Evolutionary conservation across 148 eudicot genomes (phyloP).

Genomic region (Nepenthes mirabilis): DNA sequence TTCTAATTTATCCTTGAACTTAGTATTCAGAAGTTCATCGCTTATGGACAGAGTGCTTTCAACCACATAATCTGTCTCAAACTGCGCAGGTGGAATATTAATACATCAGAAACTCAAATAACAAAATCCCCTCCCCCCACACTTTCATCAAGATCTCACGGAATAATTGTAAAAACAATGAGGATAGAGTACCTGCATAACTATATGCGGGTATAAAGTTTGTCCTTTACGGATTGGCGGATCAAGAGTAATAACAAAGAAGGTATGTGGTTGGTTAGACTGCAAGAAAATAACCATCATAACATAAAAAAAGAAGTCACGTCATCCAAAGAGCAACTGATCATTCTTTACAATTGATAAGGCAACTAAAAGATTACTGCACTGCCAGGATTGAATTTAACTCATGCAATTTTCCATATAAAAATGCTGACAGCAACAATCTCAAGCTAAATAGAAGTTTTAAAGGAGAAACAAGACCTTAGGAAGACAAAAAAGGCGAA

Average conservation of each 20-base stretch:
- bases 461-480: slow-evolving; percentile 36
- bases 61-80: slow-evolving; percentile 80
- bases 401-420: not conserved
- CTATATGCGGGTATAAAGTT: slow-evolving; percentile 94
- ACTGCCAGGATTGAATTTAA: not conserved
- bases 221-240: slow-evolving; percentile 99
- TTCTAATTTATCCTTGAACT: slow-evolving; percentile 83
- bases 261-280: slow-evolving; percentile 95
- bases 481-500: slow-evolving; percentile 83
- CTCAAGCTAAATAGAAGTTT: not conserved
- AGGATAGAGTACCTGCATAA: slow-evolving; percentile 61
- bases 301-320: not conserved
- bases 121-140: not conserved
- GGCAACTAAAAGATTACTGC: not conserved
- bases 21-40: slow-evolving; percentile 68
- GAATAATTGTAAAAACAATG: not conserved
- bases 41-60: slow-evolving; percentile 60
- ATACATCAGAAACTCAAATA: not conserved
- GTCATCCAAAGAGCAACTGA: not conserved
- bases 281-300: slow-evolving; percentile 19
- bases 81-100: slow-evolving; percentile 18
- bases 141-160: not conserved
- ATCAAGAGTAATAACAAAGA: slow-evolving; percentile 86
- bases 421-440: too few species aligned
- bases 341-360: not conserved